Base-by-base conservation (phyloP, 2,329 filamentous ascomycete species). In the Dothideomycetes sp. region DNA sequence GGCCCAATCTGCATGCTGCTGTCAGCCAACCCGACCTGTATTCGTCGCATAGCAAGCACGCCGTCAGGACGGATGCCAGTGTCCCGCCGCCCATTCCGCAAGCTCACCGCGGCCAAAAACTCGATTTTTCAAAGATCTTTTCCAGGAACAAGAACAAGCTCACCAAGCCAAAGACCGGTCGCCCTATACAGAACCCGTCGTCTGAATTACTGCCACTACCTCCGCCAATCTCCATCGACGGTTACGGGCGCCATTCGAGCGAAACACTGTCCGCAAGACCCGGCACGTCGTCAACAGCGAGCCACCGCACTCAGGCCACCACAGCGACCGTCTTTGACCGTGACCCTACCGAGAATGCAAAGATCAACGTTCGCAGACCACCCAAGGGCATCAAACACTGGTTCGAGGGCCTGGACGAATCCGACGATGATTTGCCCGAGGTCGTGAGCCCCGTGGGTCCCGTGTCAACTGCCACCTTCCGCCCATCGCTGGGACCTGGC, bases 331-430 rank as follows among this genome's bases (percentile, higher is more conserved):
- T 51, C 6, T 54, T 56, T 43, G 56, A 56, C 41, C 56, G 57
- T 19, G 63, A 66, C 33, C 53, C 59, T 25, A 65, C 61, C 48
- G 65, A 69, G 45, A 64, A 58, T 48, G 59, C 65, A 41, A 70
- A 71, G 51, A 58, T 64, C 18, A 60, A 70, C 42, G 60, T 69
- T 13, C 57, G 64, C 24, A 56, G 65, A 23, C 67, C 67, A 12
- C 67, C 67, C 4, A 66, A 63, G 34, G 67, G 67, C 6, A 65
- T 69, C 19, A 57, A 68, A 45, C 64, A 71, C 45, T 71, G 68
- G 68, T 71, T 71, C 43, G 68, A 71, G 41, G 67, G 60, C 3
- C 53, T 68, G 9, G 59, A 57, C 25, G 49, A 62, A 4, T 48
- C 46, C 35, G 42, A 42, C 29, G 46, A 48, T 17, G 46, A 45